phyloP scores from a whole-genome alignment of 306 rosid genomes.

The Trichosanthes cucumerina region DNA sequence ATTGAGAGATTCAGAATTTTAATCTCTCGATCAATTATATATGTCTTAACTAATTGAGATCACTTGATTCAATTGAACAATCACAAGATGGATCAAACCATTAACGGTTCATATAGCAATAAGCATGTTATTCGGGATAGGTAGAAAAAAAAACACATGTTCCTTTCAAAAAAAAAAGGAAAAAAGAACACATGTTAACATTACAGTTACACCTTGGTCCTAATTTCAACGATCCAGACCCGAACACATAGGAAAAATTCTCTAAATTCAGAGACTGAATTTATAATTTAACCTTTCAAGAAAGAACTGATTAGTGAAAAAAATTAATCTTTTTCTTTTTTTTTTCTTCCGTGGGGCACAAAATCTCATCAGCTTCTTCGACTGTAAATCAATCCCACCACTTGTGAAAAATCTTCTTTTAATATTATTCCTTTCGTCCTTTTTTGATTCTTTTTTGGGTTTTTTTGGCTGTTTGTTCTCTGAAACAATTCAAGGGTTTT shows the following conservation, averaged over 20 bases:
- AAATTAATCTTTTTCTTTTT: background rate
- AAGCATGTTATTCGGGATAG: too few species aligned
- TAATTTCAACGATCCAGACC: background rate
- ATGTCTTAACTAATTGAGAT: too few species aligned
- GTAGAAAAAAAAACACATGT: too few species aligned
- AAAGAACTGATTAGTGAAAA: background rate
- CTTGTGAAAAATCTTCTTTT: background rate
- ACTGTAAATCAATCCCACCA: background rate
- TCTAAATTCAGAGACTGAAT: background rate
- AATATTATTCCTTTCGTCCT: background rate
- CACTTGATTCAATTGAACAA: too few species aligned
- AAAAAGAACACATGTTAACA: background rate
- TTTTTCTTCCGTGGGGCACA: background rate
- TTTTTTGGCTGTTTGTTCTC: background rate
- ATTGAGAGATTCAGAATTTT: too few species aligned
- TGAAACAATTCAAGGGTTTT: background rate
- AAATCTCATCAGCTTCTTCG: background rate
- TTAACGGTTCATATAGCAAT: too few species aligned
- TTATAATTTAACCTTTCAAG: background rate
- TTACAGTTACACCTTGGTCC: background rate
- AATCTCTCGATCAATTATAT: too few species aligned
- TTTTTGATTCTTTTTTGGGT: background rate
- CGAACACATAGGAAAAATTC: background rate
- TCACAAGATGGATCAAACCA: too few species aligned
- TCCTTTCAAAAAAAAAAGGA: too few species aligned